Conservation (phyloP, 805 yeast species). For the Barnettozyma californica region DNA sequence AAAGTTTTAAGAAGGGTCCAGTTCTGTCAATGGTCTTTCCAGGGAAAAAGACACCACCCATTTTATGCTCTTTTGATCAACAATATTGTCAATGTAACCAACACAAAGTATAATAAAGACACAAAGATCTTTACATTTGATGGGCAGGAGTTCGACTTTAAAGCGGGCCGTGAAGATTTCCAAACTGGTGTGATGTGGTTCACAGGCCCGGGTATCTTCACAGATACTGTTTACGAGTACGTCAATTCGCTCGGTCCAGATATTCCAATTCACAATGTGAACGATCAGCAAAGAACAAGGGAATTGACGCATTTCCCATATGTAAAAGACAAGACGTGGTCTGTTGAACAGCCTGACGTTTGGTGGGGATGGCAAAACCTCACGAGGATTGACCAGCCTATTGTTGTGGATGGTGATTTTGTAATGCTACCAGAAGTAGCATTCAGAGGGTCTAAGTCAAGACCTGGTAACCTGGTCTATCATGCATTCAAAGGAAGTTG, state of each 20-base stretch:
- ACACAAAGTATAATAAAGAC: constrained; percentile 30
- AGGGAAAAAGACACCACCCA: constrained; percentile 59
- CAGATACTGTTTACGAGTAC: constrained; percentile 30
- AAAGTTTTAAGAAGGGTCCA: constrained; percentile 49
- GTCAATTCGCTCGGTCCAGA: constrained; percentile 7
- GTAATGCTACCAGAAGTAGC: background rate
- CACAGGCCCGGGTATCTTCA: constrained; percentile 50
- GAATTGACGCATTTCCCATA: background rate
- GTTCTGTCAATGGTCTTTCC: constrained; percentile 57
- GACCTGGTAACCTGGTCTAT: background rate
- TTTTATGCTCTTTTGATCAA: constrained; percentile 49
- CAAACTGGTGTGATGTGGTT: constrained; percentile 58
- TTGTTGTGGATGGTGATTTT: background rate
- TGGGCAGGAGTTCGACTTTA: constrained; percentile 27
- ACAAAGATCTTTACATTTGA: constrained; percentile 22
- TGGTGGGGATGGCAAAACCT: constrained; percentile 1
- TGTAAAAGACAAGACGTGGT: background rate
- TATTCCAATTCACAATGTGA: constrained; percentile 10
- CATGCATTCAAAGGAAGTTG: background rate
- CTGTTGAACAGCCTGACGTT: background rate
- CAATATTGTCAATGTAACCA: constrained; percentile 45
- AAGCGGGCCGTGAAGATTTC: constrained; percentile 45
- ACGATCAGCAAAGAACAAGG: constrained; percentile 10
- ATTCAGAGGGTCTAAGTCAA: background rate
- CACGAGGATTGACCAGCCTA: background rate